Evolutionary conservation across 2,329 filamentous ascomycete species (phyloP).

Genomic region (Exophiala calicioides): DNA sequence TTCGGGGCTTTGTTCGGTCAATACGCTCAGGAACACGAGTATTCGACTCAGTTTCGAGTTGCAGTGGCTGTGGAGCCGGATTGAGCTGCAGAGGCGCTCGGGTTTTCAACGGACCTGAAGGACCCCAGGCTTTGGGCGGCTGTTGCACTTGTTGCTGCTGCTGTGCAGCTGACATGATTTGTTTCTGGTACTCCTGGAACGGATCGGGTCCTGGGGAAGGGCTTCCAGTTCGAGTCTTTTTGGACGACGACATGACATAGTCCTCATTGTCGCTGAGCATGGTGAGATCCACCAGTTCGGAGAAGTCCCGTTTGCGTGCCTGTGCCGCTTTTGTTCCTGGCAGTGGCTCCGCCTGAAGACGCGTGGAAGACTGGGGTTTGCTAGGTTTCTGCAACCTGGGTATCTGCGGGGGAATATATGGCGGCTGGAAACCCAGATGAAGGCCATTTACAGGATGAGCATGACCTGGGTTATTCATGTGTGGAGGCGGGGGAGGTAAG

Average conservation of each 20-base stretch:
- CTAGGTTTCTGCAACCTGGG: not conserved
- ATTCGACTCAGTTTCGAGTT: not conserved
- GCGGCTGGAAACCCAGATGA: not conserved
- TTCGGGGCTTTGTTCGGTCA: slow-evolving; percentile 1
- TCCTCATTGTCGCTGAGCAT: slow-evolving; percentile 50
- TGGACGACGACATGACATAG: slow-evolving; percentile 36
- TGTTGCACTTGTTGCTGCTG: not conserved
- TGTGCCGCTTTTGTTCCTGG: slow-evolving; percentile 54
- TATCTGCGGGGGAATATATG: not conserved
- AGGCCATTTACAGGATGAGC: too few species aligned
- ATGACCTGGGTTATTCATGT: too few species aligned
- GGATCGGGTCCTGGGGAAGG: slow-evolving; percentile 20
- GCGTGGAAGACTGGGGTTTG: not conserved
- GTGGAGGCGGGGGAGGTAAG: too few species aligned
- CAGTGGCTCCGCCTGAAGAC: slow-evolving; percentile 24
- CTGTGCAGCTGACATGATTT: slow-evolving; percentile 4
- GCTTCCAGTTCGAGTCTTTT: slow-evolving; percentile 25
- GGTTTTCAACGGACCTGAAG: not conserved
- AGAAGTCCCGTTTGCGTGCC: slow-evolving; percentile 57
- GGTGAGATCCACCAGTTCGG: slow-evolving; percentile 57
- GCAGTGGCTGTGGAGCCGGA: not conserved
- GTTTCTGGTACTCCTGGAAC: slow-evolving; percentile 15
- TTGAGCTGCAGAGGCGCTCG: slow-evolving; percentile 4
- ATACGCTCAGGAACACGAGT: not conserved
- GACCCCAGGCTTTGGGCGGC: not conserved